Base-by-base conservation (phyloP, 140 eudicot species). In the Oenanthe javanica region DNA sequence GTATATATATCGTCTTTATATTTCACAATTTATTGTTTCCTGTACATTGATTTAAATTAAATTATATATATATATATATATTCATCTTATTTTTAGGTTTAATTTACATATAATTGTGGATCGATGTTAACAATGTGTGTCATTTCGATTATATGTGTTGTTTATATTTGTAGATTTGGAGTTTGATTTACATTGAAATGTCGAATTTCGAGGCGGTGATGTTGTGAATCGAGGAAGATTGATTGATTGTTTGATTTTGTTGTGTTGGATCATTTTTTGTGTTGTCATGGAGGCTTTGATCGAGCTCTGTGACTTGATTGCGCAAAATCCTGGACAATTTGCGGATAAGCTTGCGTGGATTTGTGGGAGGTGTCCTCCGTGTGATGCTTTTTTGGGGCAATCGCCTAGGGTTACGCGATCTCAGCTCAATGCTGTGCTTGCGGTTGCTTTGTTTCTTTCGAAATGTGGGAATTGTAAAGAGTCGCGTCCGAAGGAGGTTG, bases 241-340 rank as follows among this genome's bases (percentile, higher is more conserved):
- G 43, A 1, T 40, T 40, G 61, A 52, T 52, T 52, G 61, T 5
- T 52, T 52, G 61, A 52, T 52, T 51, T 51, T 15, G 55, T 51
- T 1, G 31, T 6, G 27, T 79, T 5, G 49, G 13, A 21, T 59
- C 31, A 66, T 27, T 27, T 23, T 64, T 51, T 1, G 31, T 6
- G 27, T 79, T 5, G 49, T 46, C 5, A 94, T 94, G 98, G 97
- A 94, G 81, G 82, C 98, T 76, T 79, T 94, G 84, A 78, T 85
- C 27, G 96, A 94, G 96, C 92, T 94, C 4, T 94, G 96, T 83
- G 95, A 92, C 86, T 77, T 94, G 85, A 92, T 94, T 78, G 87
- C 90, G 18, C 89, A 89, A 64, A 84, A 89, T 80, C 97, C 98
- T 46, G 82, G 75, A 13, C 86, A 88, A 83, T 94, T 89, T 52